These are phyloP conservation scores for Leptographium lundbergii DNA, from an alignment of 2,329 filamentous ascomycete genomes.

Conservation along the genomic window DNA sequence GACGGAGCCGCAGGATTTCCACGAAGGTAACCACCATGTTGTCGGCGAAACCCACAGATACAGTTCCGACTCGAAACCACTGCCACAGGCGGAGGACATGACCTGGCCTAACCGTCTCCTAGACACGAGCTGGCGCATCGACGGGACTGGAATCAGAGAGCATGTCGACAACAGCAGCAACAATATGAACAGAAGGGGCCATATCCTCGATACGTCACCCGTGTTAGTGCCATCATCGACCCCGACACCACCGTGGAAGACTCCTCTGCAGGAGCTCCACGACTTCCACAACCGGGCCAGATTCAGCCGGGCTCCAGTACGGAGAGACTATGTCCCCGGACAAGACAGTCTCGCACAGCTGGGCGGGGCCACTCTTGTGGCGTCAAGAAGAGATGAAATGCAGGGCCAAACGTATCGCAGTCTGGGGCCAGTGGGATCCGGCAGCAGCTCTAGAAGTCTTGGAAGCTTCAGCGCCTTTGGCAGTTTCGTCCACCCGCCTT, in stretches of 20 bases:
- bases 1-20: neutral
- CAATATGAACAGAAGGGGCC: neutral
- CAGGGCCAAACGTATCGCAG: neutral
- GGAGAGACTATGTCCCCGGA: no score
- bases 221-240: neutral
- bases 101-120: neutral
- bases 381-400: neutral
- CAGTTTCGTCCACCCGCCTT: neutral
- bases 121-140: neutral
- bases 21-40: no score
- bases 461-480: neutral
- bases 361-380: neutral
- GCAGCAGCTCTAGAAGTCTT: neutral
- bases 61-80: neutral
- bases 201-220: neutral
- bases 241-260: neutral
- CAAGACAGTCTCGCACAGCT: neutral
- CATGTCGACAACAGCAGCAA: neutral
- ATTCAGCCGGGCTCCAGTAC: neutral
- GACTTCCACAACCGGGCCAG: neutral
- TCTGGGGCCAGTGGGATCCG: neutral
- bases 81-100: neutral
- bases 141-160: neutral
- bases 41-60: neutral
- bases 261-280: neutral